These are phyloP conservation scores for Hanseniaspora meyeri DNA, from an alignment of 805 yeast species.

Conservation along the genomic window DNA sequence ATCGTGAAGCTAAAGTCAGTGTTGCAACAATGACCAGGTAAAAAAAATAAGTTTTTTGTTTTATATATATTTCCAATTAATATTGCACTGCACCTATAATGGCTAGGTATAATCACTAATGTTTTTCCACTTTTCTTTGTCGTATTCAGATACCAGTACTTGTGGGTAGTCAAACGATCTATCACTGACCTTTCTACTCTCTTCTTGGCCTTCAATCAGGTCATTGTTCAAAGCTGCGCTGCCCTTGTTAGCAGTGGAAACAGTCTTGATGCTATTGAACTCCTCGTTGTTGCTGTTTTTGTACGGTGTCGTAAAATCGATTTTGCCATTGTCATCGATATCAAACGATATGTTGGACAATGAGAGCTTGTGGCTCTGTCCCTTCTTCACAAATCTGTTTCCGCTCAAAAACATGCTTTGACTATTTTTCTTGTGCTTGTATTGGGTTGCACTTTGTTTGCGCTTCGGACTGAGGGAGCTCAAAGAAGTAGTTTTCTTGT, in stretches of 20 bases:
- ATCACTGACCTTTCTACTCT: slow-evolving; percentile 3
- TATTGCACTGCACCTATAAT: too few relatives aligned
- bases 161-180: slow-evolving; percentile 11
- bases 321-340: slow-evolving; percentile 9
- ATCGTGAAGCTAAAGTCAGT: slow-evolving; percentile 1
- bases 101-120: slow-evolving; percentile 11
- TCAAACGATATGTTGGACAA: slow-evolving; percentile 11
- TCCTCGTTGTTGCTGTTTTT: not conserved
- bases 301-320: not conserved
- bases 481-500: slow-evolving; percentile 16
- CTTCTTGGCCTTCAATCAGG: not conserved
- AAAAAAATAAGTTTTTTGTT: not conserved
- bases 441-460: not conserved
- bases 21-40: slow-evolving; percentile 11
- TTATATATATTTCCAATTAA: not conserved
- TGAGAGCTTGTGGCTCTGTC: not conserved
- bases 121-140: slow-evolving; percentile 28
- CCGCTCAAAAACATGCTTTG: not conserved
- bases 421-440: not conserved
- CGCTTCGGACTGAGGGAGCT: slow-evolving; percentile 13
- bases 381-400: not conserved
- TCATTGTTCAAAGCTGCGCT: not conserved
- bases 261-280: not conserved
- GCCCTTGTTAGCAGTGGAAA: not conserved
- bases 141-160: slow-evolving; percentile 26